These are phyloP conservation scores for Malassezia caprae DNA, from an alignment of 1,284 basidiomycete genomes.

Conservation along the genomic window DNA sequence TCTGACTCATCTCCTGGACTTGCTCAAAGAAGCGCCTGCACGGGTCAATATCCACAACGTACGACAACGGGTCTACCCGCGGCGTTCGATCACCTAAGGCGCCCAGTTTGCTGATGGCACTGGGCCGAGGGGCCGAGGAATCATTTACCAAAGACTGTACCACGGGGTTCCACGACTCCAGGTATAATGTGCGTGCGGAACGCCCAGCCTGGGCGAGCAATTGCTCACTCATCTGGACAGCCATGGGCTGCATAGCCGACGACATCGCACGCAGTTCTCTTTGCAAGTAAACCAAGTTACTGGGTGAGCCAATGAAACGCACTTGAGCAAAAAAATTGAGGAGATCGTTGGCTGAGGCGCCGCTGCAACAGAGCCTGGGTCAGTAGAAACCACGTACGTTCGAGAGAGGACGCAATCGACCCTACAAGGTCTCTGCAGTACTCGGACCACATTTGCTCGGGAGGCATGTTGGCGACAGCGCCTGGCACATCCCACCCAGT, in stretches of 20 bases:
- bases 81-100: not conserved
- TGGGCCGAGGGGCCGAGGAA: not conserved
- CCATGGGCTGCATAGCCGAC: not conserved
- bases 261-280: not conserved
- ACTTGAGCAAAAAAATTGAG: slow-evolving; percentile 14
- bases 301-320: not conserved
- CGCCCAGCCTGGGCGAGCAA: slow-evolving; percentile 8
- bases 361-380: slow-evolving; percentile 3
- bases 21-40: slow-evolving; percentile 6
- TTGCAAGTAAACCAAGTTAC: slow-evolving; percentile 11
- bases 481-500: not conserved
- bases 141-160: slow-evolving; percentile 3
- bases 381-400: slow-evolving; percentile 3
- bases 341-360: slow-evolving; percentile 12
- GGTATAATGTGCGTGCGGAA: slow-evolving; percentile 9
- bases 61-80: not conserved
- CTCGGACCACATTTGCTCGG: slow-evolving; percentile 1
- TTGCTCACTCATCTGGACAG: not conserved
- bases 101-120: not conserved
- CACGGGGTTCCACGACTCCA: slow-evolving; percentile 17
- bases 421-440: slow-evolving; percentile 8
- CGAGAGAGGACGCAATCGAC: slow-evolving; percentile 7
- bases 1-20: slow-evolving; percentile 1
- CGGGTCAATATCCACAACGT: not conserved
- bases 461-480: not conserved